A percentile compares a stretch with the other conserved stretches of the same genome.
These are phyloP conservation scores for Yarrowia sp. DNA, from an alignment of 805 yeast genomes.

Conservation along the genomic window DNA sequence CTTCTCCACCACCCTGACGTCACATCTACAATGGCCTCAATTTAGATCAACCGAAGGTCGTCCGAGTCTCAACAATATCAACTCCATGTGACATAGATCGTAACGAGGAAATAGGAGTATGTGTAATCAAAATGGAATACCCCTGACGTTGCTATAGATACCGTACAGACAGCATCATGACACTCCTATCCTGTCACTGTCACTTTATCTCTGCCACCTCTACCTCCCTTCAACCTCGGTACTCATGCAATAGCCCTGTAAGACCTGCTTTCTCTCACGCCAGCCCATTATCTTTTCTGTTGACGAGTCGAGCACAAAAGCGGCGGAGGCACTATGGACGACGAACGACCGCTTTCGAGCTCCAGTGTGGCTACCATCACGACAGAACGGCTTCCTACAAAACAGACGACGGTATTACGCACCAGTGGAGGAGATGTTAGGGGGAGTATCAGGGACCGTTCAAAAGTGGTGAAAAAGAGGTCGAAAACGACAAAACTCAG, in stretches of 20 bases:
- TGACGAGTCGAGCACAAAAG: not conserved
- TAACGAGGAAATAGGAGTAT: no score
- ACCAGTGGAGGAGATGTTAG: not conserved
- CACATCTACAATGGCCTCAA: no score
- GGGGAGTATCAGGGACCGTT: not conserved
- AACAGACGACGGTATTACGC: not conserved
- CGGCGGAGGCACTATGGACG: conserved; percentile 8
- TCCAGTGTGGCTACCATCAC: not conserved
- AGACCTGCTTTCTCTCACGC: conserved; percentile 9
- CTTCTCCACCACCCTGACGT: no score
- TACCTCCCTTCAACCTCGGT: conserved; percentile 4
- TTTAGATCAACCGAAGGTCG: no score
- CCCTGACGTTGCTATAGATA: no score
- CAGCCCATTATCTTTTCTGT: not conserved
- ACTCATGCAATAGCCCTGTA: conserved; percentile 19
- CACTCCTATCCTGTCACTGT: not conserved
- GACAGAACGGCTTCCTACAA: not conserved
- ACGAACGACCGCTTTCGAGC: not conserved
- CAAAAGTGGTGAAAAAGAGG: not conserved
- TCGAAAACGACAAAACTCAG: not conserved
- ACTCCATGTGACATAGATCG: no score
- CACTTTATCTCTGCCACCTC: not conserved
- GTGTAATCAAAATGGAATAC: no score
- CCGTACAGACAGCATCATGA: no score
- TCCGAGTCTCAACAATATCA: no score